Base-by-base conservation (phyloP, 2,329 filamentous ascomycete genomes). In the Sarocladium oryzae region DNA sequence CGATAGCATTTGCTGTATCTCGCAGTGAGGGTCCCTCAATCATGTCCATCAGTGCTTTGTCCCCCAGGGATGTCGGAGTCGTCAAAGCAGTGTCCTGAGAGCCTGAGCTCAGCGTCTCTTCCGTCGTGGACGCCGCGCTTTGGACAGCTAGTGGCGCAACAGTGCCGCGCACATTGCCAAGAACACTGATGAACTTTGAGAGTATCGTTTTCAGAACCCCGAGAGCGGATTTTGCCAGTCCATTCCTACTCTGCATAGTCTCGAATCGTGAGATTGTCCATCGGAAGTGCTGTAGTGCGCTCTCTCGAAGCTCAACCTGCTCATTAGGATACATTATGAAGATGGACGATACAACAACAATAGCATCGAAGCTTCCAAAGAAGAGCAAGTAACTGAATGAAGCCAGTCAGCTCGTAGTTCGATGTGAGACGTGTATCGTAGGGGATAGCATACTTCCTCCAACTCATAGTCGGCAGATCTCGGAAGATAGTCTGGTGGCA, bases 301-400 rank as follows among this genome's bases (percentile, higher is more conserved):
- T 66, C 3, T 70, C 65, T 0, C 77, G 30, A 18, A 59, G 23
- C 28, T 52, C 32, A 37, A 21, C 35, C 15, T 50, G 35, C 36
- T 45, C 36, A 23, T 37, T 20, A 1, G 81, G 80, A 54, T 82
- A 82, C 8, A 84, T 61, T 30, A 84, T 82, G 59, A 78, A 82
- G 28, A 84, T 76, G 16, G 78, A 76, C 0, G 81, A 76, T 50
- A 83, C 70, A 51, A 84, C 69, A 15, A 84, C 78, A 18, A 83
- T 75, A 13, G 81, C 81, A 57, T 85, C 81, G 53, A 85, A 84
- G 6, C 78, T 83, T 50, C 78, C 79, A 50, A 82, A 82, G 60
- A 84, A 83, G 3, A 84, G 68, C 15, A 74, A 70, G 56, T 79
- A 79, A 21, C 69, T 73, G 23, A 20, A 23, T 20, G 6, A 32